Evolutionary conservation across 2,329 filamentous ascomycete genomes (phyloP), one percentile per base, ranked within the genome.

Genomic region (Claviceps sp.): DNA sequence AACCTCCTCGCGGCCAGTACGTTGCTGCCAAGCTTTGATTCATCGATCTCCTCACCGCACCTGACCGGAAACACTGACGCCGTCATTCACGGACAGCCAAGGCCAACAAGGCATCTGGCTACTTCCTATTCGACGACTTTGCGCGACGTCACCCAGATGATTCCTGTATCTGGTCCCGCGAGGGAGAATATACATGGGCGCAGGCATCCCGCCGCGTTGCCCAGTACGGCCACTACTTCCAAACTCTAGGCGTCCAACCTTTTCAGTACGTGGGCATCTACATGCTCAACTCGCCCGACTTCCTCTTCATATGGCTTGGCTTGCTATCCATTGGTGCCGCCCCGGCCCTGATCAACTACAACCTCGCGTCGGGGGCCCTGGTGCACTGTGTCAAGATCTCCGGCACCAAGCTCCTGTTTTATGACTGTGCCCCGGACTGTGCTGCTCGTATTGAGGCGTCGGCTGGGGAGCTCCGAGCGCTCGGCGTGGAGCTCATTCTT

Each of bases 281-380:
- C 53, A 42, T 52, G 47, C 52, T 52, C 38, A 54, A 54, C 38
- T 50, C 47, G 6, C 53, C 50, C 24, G 50, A 54, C 43, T 50
- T 52, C 26, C 11, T 54, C 3, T 50, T 54, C 2, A 47, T 54
- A 41, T 54, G 53, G 50, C 20, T 54, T 42, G 53, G 37, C 9
- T 44, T 54, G 37, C 50, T 54, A n/a, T 54, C 53, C n/a, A 54
- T 54, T 20, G 53, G 53, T 2, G 53, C 53, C 14, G 53, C 53
- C 7, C 50, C 53, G 6, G 53, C 53, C 7, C 42, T 54, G 43
- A 48, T 54, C 41, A 54, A 54, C 40, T 52, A 52, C 37, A 52
- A 52, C 26, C 47, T 54, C 16, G 50, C 47, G 5, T 54, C 50
- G 3, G 18, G 37, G n/a, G 53, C 53, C 4, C 13, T 54, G 18